Evolutionary conservation across 768 basidiomycete genomes (phyloP).

Genomic region (Suillus paluster): DNA sequence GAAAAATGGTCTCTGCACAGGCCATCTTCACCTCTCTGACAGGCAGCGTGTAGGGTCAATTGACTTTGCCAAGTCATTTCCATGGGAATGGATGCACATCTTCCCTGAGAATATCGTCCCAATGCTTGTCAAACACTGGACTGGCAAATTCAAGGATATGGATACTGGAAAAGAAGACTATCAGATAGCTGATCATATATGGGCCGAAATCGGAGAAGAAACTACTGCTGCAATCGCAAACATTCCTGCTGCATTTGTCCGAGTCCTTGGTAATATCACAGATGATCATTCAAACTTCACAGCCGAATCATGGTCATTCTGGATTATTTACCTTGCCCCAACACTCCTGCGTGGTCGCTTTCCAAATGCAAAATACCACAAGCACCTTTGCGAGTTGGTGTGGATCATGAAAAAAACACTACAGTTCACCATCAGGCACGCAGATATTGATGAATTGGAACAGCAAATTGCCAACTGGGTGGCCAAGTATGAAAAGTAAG

Average conservation of each 20-base stretch:
- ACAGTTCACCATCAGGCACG: not conserved
- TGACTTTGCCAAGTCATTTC: conserved; percentile 44
- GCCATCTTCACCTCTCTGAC: conserved; percentile 14
- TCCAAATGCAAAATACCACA: conserved; percentile 16
- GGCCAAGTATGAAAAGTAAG: conserved; percentile 13
- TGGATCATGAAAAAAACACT: conserved; percentile 13
- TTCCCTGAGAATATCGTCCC: conserved; percentile 48
- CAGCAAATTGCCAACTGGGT: conserved; percentile 7
- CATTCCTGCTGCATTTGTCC: conserved; percentile 36
- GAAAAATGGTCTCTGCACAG: conserved; percentile 31
- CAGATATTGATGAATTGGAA: conserved; percentile 11
- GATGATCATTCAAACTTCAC: conserved; percentile 13
- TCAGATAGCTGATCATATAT: conserved; percentile 32
- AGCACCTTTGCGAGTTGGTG: conserved; percentile 13
- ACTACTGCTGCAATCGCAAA: conserved; percentile 22
- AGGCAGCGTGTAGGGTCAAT: conserved; percentile 37
- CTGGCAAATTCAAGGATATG: conserved; percentile 45
- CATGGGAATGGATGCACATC: conserved; percentile 56
- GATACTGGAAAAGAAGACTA: conserved; percentile 36
- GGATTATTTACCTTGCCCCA: conserved; percentile 24
- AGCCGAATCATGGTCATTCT: conserved; percentile 26
- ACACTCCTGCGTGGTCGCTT: conserved; percentile 17
- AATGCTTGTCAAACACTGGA: conserved; percentile 46
- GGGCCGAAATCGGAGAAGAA: conserved; percentile 45
- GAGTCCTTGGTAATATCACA: conserved; percentile 39